Conservation (phyloP, 2,329 filamentous ascomycete species). For the Aspergillus viridinutans region DNA sequence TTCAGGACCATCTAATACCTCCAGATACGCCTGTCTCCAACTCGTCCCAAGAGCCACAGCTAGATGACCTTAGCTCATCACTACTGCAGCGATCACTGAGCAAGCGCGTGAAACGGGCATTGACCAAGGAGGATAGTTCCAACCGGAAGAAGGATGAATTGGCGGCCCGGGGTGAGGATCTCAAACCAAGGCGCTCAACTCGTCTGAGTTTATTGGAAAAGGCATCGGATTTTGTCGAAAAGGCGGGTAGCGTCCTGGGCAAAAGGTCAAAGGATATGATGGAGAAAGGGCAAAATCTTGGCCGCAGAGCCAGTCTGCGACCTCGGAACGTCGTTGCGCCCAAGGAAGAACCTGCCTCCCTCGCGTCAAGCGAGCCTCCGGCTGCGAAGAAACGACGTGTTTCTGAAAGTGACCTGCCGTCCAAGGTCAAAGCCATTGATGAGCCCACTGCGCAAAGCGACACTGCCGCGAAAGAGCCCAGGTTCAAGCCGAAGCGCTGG, state of each 20-base stretch:
- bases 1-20: slow-evolving; percentile 23
- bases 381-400: slow-evolving; percentile 41
- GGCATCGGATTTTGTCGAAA: slow-evolving; percentile 43
- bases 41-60: slow-evolving; percentile 26
- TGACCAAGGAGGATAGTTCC: slow-evolving; percentile 23
- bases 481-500: slow-evolving; percentile 64
- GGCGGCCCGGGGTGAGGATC: slow-evolving; percentile 20
- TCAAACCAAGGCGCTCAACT: slow-evolving; percentile 39
- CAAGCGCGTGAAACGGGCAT: slow-evolving; percentile 27
- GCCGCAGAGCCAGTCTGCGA: slow-evolving; percentile 55
- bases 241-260: slow-evolving; percentile 52
- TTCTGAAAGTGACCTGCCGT: slow-evolving; percentile 31
- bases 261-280: slow-evolving; percentile 58
- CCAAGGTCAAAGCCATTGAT: slow-evolving; percentile 19
- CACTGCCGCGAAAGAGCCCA: slow-evolving; percentile 15
- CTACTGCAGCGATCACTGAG: slow-evolving; percentile 29
- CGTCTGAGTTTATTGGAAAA: slow-evolving; percentile 41
- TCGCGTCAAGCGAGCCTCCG: slow-evolving; percentile 24
- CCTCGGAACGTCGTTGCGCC: slow-evolving; percentile 34
- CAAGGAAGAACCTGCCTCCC: slow-evolving; percentile 20
- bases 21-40: slow-evolving; percentile 35
- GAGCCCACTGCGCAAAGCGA: slow-evolving; percentile 18
- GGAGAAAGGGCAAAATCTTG: slow-evolving; percentile 55
- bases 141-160: slow-evolving; percentile 20
- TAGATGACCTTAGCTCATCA: slow-evolving; percentile 20